Conservation (phyloP, 805 yeast species). For the Vanderwaltozyma yarrowii region DNA sequence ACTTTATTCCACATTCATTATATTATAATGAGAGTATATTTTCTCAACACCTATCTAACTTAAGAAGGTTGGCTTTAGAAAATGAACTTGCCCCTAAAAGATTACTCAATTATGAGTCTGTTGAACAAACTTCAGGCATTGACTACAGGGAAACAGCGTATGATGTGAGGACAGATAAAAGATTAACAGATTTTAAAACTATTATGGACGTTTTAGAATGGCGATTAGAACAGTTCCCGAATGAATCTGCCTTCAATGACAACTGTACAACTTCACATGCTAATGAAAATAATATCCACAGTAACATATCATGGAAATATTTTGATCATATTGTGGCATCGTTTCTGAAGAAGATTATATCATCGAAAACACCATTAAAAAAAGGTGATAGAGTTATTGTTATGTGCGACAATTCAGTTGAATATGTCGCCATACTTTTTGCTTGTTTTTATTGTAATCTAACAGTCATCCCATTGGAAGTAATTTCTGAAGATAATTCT, state of each 20-base stretch:
- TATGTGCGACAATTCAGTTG: slow-evolving; percentile 82
- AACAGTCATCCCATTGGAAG: slow-evolving; percentile 57
- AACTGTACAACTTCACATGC: slow-evolving; percentile 27
- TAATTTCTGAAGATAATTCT: slow-evolving; percentile 54
- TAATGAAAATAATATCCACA: slow-evolving; percentile 34
- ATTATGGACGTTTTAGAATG: slow-evolving; percentile 69
- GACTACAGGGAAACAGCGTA: slow-evolving; percentile 66
- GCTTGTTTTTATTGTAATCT: slow-evolving; percentile 79
- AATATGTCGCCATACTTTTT: slow-evolving; percentile 67
- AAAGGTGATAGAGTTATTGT: slow-evolving; percentile 69
- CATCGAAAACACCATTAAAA: slow-evolving; percentile 47
- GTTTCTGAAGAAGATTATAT: slow-evolving; percentile 58
- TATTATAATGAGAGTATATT: slow-evolving; percentile 28
- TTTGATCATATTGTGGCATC: slow-evolving; percentile 71
- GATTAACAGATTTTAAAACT: slow-evolving; percentile 59
- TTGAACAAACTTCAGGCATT: slow-evolving; percentile 66
- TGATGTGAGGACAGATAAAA: slow-evolving; percentile 70
- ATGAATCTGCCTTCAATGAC: slow-evolving; percentile 61
- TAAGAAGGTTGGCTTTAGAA: slow-evolving; percentile 47
- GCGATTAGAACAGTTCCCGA: slow-evolving; percentile 65
- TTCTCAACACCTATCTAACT: slow-evolving; percentile 47
- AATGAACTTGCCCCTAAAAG: background rate
- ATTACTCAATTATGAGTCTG: slow-evolving; percentile 1
- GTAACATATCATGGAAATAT: slow-evolving; percentile 65
- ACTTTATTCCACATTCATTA: slow-evolving; percentile 27